phyloP scores from a whole-genome alignment of 306 rosid genomes.

The Arachis hypogaea region DNA sequence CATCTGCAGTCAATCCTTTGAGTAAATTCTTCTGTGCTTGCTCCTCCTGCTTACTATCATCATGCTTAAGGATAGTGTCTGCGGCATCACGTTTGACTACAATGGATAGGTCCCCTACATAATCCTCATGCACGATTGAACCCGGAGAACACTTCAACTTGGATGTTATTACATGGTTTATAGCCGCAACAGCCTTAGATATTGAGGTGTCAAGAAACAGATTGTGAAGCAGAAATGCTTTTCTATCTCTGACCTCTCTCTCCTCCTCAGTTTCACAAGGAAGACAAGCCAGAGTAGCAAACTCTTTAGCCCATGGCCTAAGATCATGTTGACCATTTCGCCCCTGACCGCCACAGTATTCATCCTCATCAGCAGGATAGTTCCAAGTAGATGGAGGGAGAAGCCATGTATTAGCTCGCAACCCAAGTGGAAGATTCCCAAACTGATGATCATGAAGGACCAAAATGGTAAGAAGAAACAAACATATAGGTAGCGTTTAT shows the following conservation, averaged over 20 bases:
- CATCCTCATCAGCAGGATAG: slow-evolving; percentile 73
- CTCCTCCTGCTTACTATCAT: slow-evolving; percentile 30
- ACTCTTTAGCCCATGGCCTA: slow-evolving; percentile 84
- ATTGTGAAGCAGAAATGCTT: slow-evolving; percentile 88
- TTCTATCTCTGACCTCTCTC: slow-evolving; percentile 85
- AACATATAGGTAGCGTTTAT: background rate
- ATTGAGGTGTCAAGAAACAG: slow-evolving; percentile 79
- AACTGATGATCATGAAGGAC: slow-evolving; percentile 52
- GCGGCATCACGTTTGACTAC: slow-evolving; percentile 51
- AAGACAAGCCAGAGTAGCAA: slow-evolving; percentile 65
- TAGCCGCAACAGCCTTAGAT: slow-evolving; percentile 76
- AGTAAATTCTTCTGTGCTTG: slow-evolving; percentile 63
- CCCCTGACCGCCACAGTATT: slow-evolving; percentile 90
- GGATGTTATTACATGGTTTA: slow-evolving; percentile 53
- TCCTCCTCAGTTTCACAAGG: slow-evolving; percentile 97
- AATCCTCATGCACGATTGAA: slow-evolving; percentile 56
- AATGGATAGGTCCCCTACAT: slow-evolving; percentile 71
- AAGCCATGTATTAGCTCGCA: slow-evolving; percentile 94
- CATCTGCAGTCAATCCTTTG: slow-evolving; percentile 92
- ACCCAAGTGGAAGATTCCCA: slow-evolving; percentile 94
- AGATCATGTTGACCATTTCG: slow-evolving; percentile 60
- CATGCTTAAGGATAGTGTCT: slow-evolving; percentile 45
- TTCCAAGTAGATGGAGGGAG: slow-evolving; percentile 82
- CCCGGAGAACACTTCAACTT: slow-evolving; percentile 42
- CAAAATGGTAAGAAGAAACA: slow-evolving; percentile 17